A percentile compares a stretch with the other conserved stretches of the same genome.
These are phyloP conservation scores for Stagonosporopsis tanaceti DNA, from an alignment of 2,329 filamentous ascomycete genomes.

Conservation along the genomic window DNA sequence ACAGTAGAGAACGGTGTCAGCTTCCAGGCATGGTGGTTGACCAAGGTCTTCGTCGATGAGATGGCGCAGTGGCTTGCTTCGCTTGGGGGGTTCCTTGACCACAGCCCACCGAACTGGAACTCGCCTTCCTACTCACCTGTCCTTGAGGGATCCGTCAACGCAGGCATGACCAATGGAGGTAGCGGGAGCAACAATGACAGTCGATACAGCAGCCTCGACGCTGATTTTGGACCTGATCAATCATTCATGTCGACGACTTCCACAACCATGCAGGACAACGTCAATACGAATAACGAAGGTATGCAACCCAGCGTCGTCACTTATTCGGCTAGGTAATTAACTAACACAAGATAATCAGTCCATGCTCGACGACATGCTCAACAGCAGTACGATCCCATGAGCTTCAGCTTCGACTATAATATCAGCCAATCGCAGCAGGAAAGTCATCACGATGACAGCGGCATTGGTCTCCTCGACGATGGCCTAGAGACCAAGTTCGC, in stretches of 20 bases:
- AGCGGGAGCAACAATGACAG: conserved; percentile 50
- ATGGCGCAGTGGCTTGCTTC: conserved; percentile 91
- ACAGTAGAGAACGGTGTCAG: conserved; percentile 80
- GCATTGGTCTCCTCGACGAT: conserved; percentile 46
- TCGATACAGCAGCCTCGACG: conserved; percentile 49
- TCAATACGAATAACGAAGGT: conserved; percentile 40
- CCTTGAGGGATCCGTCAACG: conserved; percentile 41
- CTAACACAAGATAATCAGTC: conserved; percentile 48
- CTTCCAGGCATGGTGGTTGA: conserved; percentile 93
- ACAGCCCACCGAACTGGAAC: conserved; percentile 46
- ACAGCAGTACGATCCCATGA: conserved; percentile 43
- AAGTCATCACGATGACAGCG: conserved; percentile 45
- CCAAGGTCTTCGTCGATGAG: conserved; percentile 94
- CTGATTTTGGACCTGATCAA: conserved; percentile 46
- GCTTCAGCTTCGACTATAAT: conserved; percentile 45
- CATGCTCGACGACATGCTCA: conserved; percentile 44
- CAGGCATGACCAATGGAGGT: conserved; percentile 43
- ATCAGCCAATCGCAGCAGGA: conserved; percentile 44
- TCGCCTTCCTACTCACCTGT: conserved; percentile 39
- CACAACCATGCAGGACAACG: conserved; percentile 34
- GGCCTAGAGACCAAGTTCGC: conserved; percentile 47
- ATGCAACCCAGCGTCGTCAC: conserved; percentile 26
- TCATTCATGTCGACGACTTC: conserved; percentile 44
- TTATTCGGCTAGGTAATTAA: conserved; percentile 37
- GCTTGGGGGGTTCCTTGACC: conserved; percentile 83